A percentile compares a stretch with the other conserved stretches of the same genome.
These are phyloP conservation scores for Conidiobolus coronatus DNA, from an alignment of 371 early-diverging fungal species.

Conservation along the genomic window DNA sequence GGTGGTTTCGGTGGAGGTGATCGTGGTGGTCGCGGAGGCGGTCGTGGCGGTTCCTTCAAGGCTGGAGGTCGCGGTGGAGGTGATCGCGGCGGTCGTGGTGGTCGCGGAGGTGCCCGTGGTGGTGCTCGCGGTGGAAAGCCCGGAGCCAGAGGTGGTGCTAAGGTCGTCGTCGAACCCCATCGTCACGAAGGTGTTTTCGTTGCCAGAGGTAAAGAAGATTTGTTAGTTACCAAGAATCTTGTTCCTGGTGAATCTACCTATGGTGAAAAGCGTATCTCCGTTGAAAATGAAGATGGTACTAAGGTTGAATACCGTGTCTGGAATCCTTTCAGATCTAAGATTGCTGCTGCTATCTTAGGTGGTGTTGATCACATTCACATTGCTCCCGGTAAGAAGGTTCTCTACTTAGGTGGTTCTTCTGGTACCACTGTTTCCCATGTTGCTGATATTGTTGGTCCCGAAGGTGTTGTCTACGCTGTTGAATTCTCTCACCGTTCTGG, in stretches of 20 bases:
- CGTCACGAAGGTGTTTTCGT: conserved; percentile 94
- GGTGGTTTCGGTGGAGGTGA: conserved; percentile 16
- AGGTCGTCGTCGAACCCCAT: conserved; percentile 93
- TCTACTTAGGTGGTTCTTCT: conserved; percentile 97
- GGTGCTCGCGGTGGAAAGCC: conserved; percentile 22
- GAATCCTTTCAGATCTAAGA: conserved; percentile 99
- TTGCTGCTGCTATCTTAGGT: conserved; percentile 98
- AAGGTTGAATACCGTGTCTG: conserved; percentile 99
- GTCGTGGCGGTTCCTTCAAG: conserved; percentile 2
- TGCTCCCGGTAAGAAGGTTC: conserved; percentile 93
- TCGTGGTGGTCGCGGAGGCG: conserved; percentile 3
- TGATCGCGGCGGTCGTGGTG: conserved; percentile 24
- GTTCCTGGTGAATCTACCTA: conserved; percentile 98
- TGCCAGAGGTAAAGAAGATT: conserved; percentile 98
- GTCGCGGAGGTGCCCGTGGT: conserved; percentile 20
- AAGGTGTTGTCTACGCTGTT: conserved; percentile 97
- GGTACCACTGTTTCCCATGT: conserved; percentile 99
- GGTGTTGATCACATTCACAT: conserved; percentile 97
- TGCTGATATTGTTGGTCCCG: conserved; percentile 97
- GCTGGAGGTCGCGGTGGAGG: conserved; percentile 14
- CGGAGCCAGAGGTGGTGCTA: conserved; percentile 71
- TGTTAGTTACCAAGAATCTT: conserved; percentile 96
- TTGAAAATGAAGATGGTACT: conserved; percentile 77
- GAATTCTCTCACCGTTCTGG: conserved; percentile 99
- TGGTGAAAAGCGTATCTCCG: conserved; percentile 96